Evolutionary conservation across 805 yeast species (phyloP).

Genomic region (Saccharomyces eubayanus): DNA sequence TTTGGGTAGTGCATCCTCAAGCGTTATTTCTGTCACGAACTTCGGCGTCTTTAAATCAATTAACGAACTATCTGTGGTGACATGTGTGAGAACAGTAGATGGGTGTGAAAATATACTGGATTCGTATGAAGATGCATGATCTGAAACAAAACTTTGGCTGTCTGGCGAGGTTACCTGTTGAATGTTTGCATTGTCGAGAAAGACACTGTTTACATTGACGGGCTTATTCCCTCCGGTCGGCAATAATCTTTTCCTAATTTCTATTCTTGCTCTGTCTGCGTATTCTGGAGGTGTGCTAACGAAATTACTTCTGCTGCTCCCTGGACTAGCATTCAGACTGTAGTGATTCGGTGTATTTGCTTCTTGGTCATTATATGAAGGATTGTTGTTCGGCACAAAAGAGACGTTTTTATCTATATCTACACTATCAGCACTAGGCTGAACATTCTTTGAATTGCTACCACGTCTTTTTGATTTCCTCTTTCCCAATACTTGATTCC

Average conservation of each 20-base stretch:
- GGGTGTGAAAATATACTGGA: conserved; percentile 27
- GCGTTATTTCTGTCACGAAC: conserved; percentile 21
- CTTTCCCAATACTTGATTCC: conserved; percentile 15
- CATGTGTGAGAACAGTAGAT: conserved; percentile 12
- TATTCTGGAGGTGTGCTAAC: conserved; percentile 31
- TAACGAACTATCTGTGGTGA: conserved; percentile 10
- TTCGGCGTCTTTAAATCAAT: conserved; percentile 6
- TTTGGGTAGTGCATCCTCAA: conserved; percentile 47
- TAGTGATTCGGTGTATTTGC: conserved; percentile 1
- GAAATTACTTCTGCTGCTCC: conserved; percentile 12
- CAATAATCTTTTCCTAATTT: conserved; percentile 26
- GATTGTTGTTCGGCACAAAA: background rate
- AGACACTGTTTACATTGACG: background rate
- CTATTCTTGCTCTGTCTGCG: conserved; percentile 30
- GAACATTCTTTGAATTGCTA: conserved; percentile 2
- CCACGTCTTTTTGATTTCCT: conserved; percentile 5
- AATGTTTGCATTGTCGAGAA: background rate
- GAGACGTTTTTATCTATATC: background rate
- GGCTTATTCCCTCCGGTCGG: conserved; percentile 2
- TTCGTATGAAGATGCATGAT: conserved; percentile 18
- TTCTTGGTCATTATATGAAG: background rate
- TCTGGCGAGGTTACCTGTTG: conserved; percentile 4
- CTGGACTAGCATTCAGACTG: conserved; percentile 1
- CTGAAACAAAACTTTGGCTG: conserved; percentile 13
- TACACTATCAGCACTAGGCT: conserved; percentile 5